Base-by-base conservation (phyloP, 106 monocot species). In the Platanthera guangdongensis region DNA sequence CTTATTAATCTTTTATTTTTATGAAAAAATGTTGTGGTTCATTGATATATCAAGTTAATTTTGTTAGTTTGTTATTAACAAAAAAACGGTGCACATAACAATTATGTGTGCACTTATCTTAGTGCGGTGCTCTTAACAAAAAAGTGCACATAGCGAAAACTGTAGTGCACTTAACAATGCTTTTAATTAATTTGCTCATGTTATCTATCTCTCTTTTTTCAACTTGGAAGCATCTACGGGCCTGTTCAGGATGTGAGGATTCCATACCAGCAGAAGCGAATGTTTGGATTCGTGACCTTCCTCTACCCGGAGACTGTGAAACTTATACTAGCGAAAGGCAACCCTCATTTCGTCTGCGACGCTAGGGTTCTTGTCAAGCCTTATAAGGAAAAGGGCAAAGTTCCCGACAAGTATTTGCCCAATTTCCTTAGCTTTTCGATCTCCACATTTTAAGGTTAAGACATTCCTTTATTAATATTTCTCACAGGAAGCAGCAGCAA, bases 371-470 rank as follows among this genome's bases (percentile, higher is more conserved):
- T 90, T 51, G 93, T 90, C 39, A 90, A 94, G 83, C 93, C 93
- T 52, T 94, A 94, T 76, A 94, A 94, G 86, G 93, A 94, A 81
- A 94, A 94, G 84, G 93, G 90, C 22, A 94, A 93, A 84, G 84
- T 90, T 74, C 90, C 93, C 68, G 90, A 88, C 76, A 94, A 90
- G 90, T 94, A 83, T 74, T 78, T 78, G 80, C 2, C 6, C 52
- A 53, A 8, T 10, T 62, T 25, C 10, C 16, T 8, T 3, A 52
- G 19, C 57, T 68, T n/a, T 50, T 30, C 21, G 12, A 70, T 71
- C 21, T 57, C 7, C 0, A 12, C 8, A 22, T 22, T 50, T 2
- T 53, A 50, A 79, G 49, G 15, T 13, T 8, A 14, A 15, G 12
- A 45, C 51, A 25, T 54, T 72, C 32, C 50, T 79, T 32, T 10